Percentiles rank a stretch among this genome's conserved stretches.
Conservation (phyloP, 345 rosid genomes). For the Barbarea vulgaris region DNA sequence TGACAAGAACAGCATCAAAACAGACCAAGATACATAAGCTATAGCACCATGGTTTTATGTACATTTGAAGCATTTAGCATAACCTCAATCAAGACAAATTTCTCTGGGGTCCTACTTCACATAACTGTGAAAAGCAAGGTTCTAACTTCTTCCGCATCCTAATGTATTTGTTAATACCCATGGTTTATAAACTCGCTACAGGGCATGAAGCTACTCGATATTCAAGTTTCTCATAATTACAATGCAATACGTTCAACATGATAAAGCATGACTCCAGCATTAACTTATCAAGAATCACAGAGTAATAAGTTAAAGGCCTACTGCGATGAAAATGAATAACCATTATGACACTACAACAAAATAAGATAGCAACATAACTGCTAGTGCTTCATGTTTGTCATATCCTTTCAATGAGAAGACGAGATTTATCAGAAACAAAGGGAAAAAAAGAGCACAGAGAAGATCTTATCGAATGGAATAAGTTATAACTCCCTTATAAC, state of each 20-base stretch:
- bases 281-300: background rate
- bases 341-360: background rate
- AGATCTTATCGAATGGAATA: background rate
- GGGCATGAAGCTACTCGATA: background rate
- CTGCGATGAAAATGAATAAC: background rate
- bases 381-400: background rate
- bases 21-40: background rate
- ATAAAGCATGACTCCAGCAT: background rate
- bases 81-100: background rate
- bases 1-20: background rate
- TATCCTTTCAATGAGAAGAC: background rate
- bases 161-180: background rate
- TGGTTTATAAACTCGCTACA: background rate
- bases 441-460: background rate
- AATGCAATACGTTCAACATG: background rate
- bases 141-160: background rate
- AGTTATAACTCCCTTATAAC: background rate
- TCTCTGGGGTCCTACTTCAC: background rate
- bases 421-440: background rate
- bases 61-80: background rate
- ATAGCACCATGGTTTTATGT: background rate
- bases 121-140: background rate
- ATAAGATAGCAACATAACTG: background rate
- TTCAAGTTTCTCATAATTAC: background rate
- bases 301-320: background rate